phyloP scores from a whole-genome alignment of 2,329 filamentous ascomycete species.

The Alternaria hordeiaustralica region DNA sequence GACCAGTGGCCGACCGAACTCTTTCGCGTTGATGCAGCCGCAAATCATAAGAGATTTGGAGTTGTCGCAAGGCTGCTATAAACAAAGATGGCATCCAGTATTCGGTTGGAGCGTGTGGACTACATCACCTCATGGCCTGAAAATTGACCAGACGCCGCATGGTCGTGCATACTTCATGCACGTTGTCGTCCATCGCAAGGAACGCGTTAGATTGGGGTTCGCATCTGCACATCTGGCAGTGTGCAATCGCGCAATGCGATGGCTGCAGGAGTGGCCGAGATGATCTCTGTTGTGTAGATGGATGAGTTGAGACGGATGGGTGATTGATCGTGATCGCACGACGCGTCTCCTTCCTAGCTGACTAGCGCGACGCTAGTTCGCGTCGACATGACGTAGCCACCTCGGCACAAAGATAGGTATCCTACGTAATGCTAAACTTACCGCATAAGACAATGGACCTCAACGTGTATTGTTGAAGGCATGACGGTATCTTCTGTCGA shows the following conservation, averaged over 20 bases:
- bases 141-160: neutral
- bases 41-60: fast-evolving
- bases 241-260: neutral
- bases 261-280: neutral
- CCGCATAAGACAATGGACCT: too few relatives aligned
- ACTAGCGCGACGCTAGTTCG: neutral
- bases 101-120: neutral
- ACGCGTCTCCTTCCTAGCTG: neutral
- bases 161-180: neutral
- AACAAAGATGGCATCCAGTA: neutral
- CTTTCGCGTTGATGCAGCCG: neutral
- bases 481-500: too few relatives aligned
- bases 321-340: neutral
- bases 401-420: too few relatives aligned
- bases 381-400: neutral
- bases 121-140: neutral
- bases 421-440: too few relatives aligned
- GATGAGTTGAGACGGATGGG: neutral
- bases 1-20: neutral
- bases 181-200: neutral
- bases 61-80: neutral
- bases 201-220: neutral
- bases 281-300: neutral
- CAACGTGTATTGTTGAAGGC: too few relatives aligned
- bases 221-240: neutral